Percentiles rank a stretch among this genome's conserved stretches.
phyloP scores from a whole-genome alignment of 768 basidiomycete species.

The Rhizopogon vinicolor region DNA sequence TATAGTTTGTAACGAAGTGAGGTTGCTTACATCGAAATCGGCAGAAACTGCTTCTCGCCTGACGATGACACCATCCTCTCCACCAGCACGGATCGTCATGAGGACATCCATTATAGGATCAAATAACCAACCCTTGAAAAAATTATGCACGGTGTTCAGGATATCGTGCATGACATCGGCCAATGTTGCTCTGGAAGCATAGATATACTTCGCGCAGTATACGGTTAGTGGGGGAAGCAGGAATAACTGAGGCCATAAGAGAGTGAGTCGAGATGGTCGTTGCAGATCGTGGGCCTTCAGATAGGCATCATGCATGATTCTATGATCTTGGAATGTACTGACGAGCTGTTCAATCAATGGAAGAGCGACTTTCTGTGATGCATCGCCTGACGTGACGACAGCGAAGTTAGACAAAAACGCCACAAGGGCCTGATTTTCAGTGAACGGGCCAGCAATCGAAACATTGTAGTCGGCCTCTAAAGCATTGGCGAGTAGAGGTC shows the following conservation, averaged over 20 bases:
- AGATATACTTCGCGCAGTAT: constrained; percentile 45
- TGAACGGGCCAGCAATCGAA: neutral
- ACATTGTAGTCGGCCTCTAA: constrained; percentile 14
- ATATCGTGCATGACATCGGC: constrained; percentile 53
- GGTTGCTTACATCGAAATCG: constrained; percentile 66
- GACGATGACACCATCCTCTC: constrained; percentile 72
- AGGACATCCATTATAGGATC: constrained; percentile 82
- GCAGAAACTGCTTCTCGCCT: constrained; percentile 78
- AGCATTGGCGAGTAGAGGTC: constrained; percentile 38
- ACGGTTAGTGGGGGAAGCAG: constrained; percentile 67
- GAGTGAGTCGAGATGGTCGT: constrained; percentile 64
- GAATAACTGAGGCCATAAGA: constrained; percentile 80
- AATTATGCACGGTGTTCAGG: constrained; percentile 62
- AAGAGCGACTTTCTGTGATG: constrained; percentile 6
- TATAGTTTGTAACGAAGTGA: neutral
- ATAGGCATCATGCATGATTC: constrained; percentile 23
- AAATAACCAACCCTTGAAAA: constrained; percentile 79
- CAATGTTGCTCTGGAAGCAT: constrained; percentile 57
- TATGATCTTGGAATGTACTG: constrained; percentile 21
- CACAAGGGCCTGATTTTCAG: constrained; percentile 3
- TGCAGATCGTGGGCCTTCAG: constrained; percentile 38
- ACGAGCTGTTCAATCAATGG: constrained; percentile 14
- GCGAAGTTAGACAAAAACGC: constrained; percentile 19
- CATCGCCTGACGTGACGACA: constrained; percentile 2
- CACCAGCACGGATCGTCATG: constrained; percentile 78